Base-by-base conservation (phyloP, 192 early-diverging fungal species). In the Coemansia sp. region DNA sequence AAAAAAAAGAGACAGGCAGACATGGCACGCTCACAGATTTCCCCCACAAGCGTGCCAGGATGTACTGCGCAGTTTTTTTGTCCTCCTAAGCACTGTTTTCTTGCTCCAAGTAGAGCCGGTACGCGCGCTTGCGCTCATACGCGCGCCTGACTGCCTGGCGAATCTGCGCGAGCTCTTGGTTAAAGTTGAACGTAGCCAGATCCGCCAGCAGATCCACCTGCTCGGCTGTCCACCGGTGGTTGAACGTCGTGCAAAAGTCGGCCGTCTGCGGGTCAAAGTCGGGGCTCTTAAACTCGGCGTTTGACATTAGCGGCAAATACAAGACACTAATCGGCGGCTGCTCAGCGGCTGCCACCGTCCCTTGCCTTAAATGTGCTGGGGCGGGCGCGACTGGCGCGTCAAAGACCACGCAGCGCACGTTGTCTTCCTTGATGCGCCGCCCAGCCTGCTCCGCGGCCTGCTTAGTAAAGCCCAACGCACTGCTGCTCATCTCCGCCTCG, bases 281-380 rank as follows among this genome's bases (percentile, higher is more conserved):
- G 15, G 82, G 73, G 6, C 69, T 62, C 21, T 83, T 60, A 41
- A 84, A 85, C 36, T 83, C 72, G 4, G 40, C 52, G 43, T 91
- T 91, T 0, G 75, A 64, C 55, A 90, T 77, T 21, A 88, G 78
- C 10, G 88, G 90, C 48, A 88, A 77, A 55, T 91, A 91, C 22
- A 88, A 29, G 17, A 91, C 39, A 26, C 48, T 73, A 18, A 71
- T 65, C 50, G 69, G 67, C 2, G 62, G 56, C 2, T 22, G 53
- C n/a, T 32, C 46, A 11, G 18, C 10, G 10, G 41, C 17, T 34
- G 19, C 33, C 41, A 14, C 19, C 39, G 39, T 44, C 15, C 32
- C 50, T 18, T 53, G 26, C 41, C 35, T 53, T 22, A 56, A 35
- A 53, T 52, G 17, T 18, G 53, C 29, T 18, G 68, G 68, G 12